Base-by-base conservation (phyloP, 176 grass and related monocot genomes). In the Ensete ventricosum region DNA sequence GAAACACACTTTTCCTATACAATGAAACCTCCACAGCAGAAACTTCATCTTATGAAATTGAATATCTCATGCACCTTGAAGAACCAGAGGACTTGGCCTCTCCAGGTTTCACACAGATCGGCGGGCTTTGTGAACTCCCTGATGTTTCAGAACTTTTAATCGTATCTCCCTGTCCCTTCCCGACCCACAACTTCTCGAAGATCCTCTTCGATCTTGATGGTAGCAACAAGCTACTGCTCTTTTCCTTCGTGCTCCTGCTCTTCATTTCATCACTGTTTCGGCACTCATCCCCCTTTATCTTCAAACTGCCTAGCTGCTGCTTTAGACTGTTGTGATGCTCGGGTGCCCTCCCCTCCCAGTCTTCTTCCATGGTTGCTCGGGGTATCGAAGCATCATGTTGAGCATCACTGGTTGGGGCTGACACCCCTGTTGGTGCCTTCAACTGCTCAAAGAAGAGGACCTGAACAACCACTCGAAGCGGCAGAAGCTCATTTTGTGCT, bases 381-480 rank as follows among this genome's bases (percentile, higher is more conserved):
- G 78, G 69, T 59, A 79, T 75, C 48, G 80, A 8, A 26, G 80
- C 80, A 5, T 64, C 82, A 7, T 74, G 70, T 14, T 11, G 69
- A 21, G 25, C 53, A 8, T 82, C 29, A 11, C 75, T 69, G 2
- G 77, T 80, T 67, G 82, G n/a, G 0, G 71, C 72, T 8, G 2
- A 25, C 9, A 48, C 1, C 14, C 52, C 54, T 9, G 73, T 9
- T 0, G 86, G 58, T 8, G 84, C 73, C 11, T 83, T 88, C 23
- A 89, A 67, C 81, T 95, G 96, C 73, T 99, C 91, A 52, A 99
- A 99, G 86, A 95, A 99, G 70, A 99, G 88, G 19, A 95, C 96
- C 78, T 95, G 96, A 22, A 99, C 96, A 77, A 99, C 91, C 50
- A 91, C 80, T 62, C 96, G 84, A 25, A 99, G 96, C 8, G 91